phyloP scores from a whole-genome alignment of 1,139 yeast species.

The Lodderomyces margitis region DNA sequence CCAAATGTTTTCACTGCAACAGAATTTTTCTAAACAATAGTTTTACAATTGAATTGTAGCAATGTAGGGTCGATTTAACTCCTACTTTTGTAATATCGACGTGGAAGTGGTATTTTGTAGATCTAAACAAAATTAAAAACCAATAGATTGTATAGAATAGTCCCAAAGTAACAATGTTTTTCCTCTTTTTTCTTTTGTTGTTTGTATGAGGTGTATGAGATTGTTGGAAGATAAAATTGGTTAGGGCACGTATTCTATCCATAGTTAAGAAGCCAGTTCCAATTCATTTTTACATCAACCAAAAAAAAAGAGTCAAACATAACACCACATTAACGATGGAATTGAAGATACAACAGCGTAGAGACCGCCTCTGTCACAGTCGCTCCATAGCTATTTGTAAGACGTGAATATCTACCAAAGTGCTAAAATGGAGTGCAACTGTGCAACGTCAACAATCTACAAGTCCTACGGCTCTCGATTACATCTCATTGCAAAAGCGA shows the following conservation, averaged over 20 bases:
- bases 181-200: background rate
- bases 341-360: too few species aligned
- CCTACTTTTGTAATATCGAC: background rate
- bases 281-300: too few species aligned
- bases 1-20: too few species aligned
- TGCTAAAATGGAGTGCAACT: too few species aligned
- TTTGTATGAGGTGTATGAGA: background rate
- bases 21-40: background rate
- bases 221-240: conserved; percentile 1
- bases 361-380: too few species aligned
- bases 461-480: too few species aligned
- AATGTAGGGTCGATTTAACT: background rate
- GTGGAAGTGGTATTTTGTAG: background rate
- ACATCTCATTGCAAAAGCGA: too few species aligned
- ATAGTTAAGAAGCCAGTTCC: background rate
- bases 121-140: background rate
- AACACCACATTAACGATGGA: too few species aligned
- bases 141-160: background rate
- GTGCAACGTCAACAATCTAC: too few species aligned
- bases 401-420: too few species aligned
- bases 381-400: too few species aligned
- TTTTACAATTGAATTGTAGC: background rate
- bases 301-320: too few species aligned
- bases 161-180: background rate
- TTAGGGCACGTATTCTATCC: background rate